Evolutionary conservation across 257 asterid species (phyloP), one percentile per base, ranked within the genome.

Genomic region (Thymus quinquecostatus): DNA sequence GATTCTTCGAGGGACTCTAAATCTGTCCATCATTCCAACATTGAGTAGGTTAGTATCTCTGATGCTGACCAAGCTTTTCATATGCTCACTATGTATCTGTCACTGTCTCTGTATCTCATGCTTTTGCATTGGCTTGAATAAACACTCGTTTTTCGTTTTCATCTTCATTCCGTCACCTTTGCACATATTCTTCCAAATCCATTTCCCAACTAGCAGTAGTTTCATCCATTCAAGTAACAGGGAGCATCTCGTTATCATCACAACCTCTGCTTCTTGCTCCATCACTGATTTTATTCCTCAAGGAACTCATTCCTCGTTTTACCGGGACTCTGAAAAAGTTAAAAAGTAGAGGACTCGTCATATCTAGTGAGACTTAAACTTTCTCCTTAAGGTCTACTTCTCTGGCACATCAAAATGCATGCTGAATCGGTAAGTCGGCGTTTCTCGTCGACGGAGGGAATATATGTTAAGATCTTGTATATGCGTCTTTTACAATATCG

Each of bases 1-100:
- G 83, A 76, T 79, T 89, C 21, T 94, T 94, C 33, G 84, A 94
- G 76, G 97, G 88, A 30, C 97, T 94, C 70, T 94, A 76, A 5
- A 28, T 48, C 11, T 72, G 66, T 13, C 28, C 10, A 34, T 67
- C 55, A 56, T 58, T 50, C 9, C 64, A 13, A 43, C 34, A 30
- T 44, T 3, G 69, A 11, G 29, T 10, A n/a, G 63, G 81, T 43
- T 68, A 68, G 75, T 68, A 47, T 33, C 44, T 72, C 50, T 68
- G 49, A 29, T 11, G 47, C 53, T 48, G 64, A 71, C 71, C 27
- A 21, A 9, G 36, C 68, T 63, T 48, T 32, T 68, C 41, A 33
- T 11, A 30, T 43, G 74, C 36, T 29, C 34, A 5, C 11, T 9
- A 29, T 12, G 8, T 36, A 5, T 36, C 3, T 2, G 5, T 36